Percentiles rank a stretch among this genome's conserved stretches.
Evolutionary conservation across 768 basidiomycete species (phyloP).

Genomic region (Mrakia frigida): DNA sequence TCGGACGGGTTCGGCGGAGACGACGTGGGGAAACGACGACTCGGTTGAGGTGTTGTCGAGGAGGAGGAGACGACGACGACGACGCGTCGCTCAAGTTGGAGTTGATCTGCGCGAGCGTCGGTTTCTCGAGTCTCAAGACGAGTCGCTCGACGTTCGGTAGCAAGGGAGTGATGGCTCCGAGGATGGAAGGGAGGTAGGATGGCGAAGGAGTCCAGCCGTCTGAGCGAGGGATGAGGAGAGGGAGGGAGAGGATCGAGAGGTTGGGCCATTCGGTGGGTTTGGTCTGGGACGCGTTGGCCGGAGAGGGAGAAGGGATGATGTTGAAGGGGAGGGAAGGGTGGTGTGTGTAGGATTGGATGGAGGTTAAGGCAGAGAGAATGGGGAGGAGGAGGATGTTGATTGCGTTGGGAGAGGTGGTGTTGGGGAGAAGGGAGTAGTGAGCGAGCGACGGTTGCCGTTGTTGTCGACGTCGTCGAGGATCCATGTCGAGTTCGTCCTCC

Average conservation of each 20-base stretch:
- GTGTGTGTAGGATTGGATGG: neutral
- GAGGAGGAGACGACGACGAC: neutral
- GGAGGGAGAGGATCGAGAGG: slow-evolving; percentile 1
- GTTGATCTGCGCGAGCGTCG: neutral
- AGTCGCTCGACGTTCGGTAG: neutral
- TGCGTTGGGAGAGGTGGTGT: neutral
- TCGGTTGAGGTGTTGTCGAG: neutral
- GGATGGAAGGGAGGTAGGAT: neutral
- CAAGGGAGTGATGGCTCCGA: neutral
- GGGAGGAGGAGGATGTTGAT: neutral
- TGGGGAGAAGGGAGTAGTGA: neutral
- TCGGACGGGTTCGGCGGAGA: neutral
- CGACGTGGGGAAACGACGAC: neutral
- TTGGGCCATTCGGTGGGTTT: too few species aligned
- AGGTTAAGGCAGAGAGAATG: neutral
- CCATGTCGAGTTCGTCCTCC: too few species aligned
- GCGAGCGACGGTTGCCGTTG: neutral
- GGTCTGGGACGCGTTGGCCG: neutral
- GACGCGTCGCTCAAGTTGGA: neutral
- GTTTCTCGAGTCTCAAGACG: neutral
- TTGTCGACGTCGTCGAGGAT: neutral
- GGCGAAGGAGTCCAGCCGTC: neutral
- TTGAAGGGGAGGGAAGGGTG: neutral
- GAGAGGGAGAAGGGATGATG: neutral
- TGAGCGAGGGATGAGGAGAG: neutral